Conservation (phyloP, 1,139 yeast genomes). For the Kodamaea derodonti region DNA sequence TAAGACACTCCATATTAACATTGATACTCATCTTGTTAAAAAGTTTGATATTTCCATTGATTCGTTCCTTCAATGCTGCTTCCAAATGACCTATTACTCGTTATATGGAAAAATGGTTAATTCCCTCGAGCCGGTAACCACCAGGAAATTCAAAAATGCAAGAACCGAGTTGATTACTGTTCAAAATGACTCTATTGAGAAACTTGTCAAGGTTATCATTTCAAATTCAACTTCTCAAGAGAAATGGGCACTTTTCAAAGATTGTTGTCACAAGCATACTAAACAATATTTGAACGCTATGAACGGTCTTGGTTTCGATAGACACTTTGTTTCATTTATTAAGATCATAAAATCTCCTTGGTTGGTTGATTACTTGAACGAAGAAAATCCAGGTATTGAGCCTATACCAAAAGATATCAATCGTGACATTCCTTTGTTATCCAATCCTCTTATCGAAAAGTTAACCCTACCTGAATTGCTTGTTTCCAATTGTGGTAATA, state of each 20-base stretch:
- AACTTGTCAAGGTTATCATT: conserved; percentile 59
- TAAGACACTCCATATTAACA: conserved; percentile 36
- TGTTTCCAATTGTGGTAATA: conserved; percentile 69
- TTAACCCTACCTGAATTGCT: conserved; percentile 42
- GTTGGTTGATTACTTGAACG: conserved; percentile 38
- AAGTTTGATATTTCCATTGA: conserved; percentile 58
- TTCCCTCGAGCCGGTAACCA: conserved; percentile 70
- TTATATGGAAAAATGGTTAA: conserved; percentile 66
- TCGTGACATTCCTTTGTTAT: conserved; percentile 43
- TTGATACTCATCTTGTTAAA: conserved; percentile 44
- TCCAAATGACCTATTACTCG: conserved; percentile 71
- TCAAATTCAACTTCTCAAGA: conserved; percentile 43
- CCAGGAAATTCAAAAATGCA: conserved; percentile 62
- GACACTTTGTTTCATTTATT: conserved; percentile 63
- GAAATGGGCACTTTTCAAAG: conserved; percentile 51
- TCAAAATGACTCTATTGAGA: conserved; percentile 51
- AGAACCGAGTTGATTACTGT: conserved; percentile 67
- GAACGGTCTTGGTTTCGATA: conserved; percentile 64
- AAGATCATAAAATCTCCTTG: conserved; percentile 36
- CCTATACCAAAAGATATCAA: conserved; percentile 14
- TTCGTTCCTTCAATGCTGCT: conserved; percentile 62
- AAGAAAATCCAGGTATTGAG: conserved; percentile 32
- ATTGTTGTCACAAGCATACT: conserved; percentile 52
- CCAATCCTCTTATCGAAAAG: conserved; percentile 49
- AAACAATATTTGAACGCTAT: conserved; percentile 48